phyloP scores from a whole-genome alignment of 148 eudicot species.

The Euryodendron excelsum region DNA sequence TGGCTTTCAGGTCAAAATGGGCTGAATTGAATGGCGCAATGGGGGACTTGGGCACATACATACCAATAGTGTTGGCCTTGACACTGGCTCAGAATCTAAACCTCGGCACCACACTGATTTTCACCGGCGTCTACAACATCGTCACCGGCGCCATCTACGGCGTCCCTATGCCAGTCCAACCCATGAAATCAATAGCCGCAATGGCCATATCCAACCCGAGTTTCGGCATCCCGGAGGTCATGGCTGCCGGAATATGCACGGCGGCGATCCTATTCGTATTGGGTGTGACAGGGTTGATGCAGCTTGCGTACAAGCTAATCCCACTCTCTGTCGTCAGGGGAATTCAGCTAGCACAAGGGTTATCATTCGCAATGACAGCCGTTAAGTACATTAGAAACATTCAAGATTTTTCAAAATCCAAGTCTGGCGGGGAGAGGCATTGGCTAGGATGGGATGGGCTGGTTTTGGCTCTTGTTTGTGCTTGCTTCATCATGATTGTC shows the following conservation, averaged over 20 bases:
- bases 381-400: conserved; percentile 65
- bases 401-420: conserved; percentile 68
- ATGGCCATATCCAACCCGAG: conserved; percentile 61
- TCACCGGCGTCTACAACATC: conserved; percentile 74
- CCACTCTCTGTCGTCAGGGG: conserved; percentile 85
- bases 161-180: conserved; percentile 94
- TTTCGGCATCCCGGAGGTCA: conserved; percentile 65
- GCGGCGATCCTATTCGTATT: conserved; percentile 52
- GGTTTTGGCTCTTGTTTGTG: conserved; percentile 66
- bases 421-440: conserved; percentile 52
- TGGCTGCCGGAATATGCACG: conserved; percentile 88
- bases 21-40: conserved; percentile 82
- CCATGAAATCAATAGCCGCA: conserved; percentile 93
- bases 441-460: conserved; percentile 89
- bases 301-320: conserved; percentile 57
- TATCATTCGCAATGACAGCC: conserved; percentile 77
- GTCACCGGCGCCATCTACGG: conserved; percentile 77
- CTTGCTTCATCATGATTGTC: conserved; percentile 62
- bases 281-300: conserved; percentile 81
- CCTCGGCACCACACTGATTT: conserved; percentile 80
- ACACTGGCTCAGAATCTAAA: conserved; percentile 70
- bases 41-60: conserved; percentile 93
- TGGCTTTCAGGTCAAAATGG: conserved; percentile 65
- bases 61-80: conserved; percentile 73
- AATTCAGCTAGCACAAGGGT: conserved; percentile 83